Evolutionary conservation across 805 yeast species (phyloP), one percentile per base, ranked within the genome.

Genomic region (Pichia gijzeniarum): DNA sequence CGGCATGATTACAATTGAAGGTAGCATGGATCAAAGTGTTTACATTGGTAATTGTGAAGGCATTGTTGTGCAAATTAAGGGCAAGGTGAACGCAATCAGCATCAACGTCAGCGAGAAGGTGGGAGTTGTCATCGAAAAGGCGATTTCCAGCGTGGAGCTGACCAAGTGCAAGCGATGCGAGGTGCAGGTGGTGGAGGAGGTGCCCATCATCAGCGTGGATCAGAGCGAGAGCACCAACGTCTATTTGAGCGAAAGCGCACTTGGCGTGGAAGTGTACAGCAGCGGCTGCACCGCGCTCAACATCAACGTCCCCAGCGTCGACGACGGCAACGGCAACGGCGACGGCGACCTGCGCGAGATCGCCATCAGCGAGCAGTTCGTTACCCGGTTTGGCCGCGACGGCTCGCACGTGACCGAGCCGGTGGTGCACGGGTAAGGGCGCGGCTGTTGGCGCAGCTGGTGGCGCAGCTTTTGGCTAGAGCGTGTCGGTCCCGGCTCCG

Each of bases 321-420:
- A 22, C 22, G 19, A 4, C 5, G n/a, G 19, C 10, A n/a, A n/a
- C n/a, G n/a, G n/a, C 35, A 41, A 33, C 18, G 75, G 74, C 39
- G 82, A 73, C 19, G 87, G 79, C 33, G 96, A 91, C 62, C 81
- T 76, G 65, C 76, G 72, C 44, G 99, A 93, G 65, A 68, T 79
- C 44, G 81, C 96, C 8, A 77, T 85, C 35, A 96, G 98, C 8
- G 99, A 93, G 67, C 99, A 93, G 69, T 75, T 93, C 65, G 77
- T 79, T 59, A 96, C 88, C 65, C 71, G 43, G 34, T 28, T 76
- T 16, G 70, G 86, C 50, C 45, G 67, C 38, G 59, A 62, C 44
- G 93, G 91, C 25, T 75, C 76, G 58, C 64, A 90, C 49, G 70
- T 73, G 30, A 79, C 86, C 53, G 72, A 76, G 50, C 82, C 89